These are phyloP conservation scores for Fagus sylvatica DNA, from an alignment of 306 rosid genomes.

Conservation along the genomic window DNA sequence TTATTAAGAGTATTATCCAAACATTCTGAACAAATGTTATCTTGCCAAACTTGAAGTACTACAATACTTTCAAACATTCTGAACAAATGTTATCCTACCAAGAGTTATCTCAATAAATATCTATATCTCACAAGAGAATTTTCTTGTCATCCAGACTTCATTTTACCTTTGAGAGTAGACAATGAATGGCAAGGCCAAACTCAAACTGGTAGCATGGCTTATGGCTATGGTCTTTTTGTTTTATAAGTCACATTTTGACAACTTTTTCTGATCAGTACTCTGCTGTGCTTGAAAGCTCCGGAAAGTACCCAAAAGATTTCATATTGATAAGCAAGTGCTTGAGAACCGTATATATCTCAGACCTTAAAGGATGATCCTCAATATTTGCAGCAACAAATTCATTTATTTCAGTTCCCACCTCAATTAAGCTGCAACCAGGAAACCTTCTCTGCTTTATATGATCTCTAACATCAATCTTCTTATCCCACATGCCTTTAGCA, in stretches of 20 bases:
- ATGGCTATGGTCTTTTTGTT: too few relatives aligned
- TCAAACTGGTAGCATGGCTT: neutral
- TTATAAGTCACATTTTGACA: neutral
- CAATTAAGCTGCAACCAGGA: conserved; percentile 19
- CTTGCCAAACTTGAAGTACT: too few relatives aligned
- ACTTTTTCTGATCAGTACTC: neutral
- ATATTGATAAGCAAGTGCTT: conserved; percentile 6
- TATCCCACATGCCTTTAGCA: conserved; percentile 56
- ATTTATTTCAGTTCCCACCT: neutral
- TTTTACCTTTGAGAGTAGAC: neutral
- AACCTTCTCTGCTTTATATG: conserved; percentile 41
- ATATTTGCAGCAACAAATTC: conserved; percentile 14
- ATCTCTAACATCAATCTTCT: conserved; percentile 44
- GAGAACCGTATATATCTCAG: neutral
- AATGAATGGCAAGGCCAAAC: neutral
- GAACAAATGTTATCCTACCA: neutral
- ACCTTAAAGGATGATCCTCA: conserved; percentile 2
- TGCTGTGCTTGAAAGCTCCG: neutral
- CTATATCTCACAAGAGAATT: neutral
- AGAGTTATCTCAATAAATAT: neutral
- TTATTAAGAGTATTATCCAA: too few relatives aligned
- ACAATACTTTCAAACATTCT: too few relatives aligned
- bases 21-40: too few relatives aligned
- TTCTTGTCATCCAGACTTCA: neutral
- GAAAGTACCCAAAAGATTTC: neutral